Percentiles rank a stretch among this genome's conserved stretches.
Evolutionary conservation across 192 early-diverging fungal species (phyloP).

Genomic region (Phycomyces blakesleeanus): DNA sequence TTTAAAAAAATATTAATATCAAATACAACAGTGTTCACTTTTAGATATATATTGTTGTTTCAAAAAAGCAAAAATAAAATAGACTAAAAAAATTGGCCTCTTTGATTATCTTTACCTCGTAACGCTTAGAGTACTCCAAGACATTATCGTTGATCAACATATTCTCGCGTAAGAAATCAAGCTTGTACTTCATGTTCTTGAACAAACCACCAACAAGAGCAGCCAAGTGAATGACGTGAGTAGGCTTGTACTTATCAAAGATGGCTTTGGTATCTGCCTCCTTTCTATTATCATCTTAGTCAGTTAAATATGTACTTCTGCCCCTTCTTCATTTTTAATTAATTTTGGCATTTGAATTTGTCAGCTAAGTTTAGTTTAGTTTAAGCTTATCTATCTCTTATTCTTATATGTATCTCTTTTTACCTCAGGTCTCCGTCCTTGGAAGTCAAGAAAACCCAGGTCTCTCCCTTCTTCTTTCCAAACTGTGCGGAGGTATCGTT

Average conservation of each 20-base stretch:
- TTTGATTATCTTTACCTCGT: conserved; percentile 58
- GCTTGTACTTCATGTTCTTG: conserved; percentile 77
- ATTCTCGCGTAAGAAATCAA: conserved; percentile 75
- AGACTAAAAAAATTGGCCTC: too few species aligned
- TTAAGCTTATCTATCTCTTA: too few species aligned
- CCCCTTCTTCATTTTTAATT: too few species aligned
- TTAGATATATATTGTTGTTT: too few species aligned
- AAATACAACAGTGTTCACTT: too few species aligned
- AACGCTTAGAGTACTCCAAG: conserved; percentile 53
- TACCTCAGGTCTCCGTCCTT: conserved; percentile 80
- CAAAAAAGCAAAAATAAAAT: too few species aligned
- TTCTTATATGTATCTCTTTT: too few species aligned
- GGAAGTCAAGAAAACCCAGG: conserved; percentile 70
- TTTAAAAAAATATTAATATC: neutral
- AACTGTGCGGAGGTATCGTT: conserved; percentile 51
- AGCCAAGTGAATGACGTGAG: conserved; percentile 77
- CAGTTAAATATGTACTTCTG: too few species aligned
- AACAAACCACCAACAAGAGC: conserved; percentile 74
- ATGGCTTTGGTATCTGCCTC: conserved; percentile 54
- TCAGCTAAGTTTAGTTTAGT: too few species aligned
- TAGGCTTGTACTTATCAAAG: conserved; percentile 75
- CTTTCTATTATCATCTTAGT: conserved; percentile 45
- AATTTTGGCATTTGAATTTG: too few species aligned
- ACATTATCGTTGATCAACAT: conserved; percentile 80
- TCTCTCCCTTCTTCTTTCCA: conserved; percentile 57